Evolutionary conservation across 345 rosid genomes (phyloP), one percentile per base, ranked within the genome.

Genomic region (Bruguiera gymnorhiza): DNA sequence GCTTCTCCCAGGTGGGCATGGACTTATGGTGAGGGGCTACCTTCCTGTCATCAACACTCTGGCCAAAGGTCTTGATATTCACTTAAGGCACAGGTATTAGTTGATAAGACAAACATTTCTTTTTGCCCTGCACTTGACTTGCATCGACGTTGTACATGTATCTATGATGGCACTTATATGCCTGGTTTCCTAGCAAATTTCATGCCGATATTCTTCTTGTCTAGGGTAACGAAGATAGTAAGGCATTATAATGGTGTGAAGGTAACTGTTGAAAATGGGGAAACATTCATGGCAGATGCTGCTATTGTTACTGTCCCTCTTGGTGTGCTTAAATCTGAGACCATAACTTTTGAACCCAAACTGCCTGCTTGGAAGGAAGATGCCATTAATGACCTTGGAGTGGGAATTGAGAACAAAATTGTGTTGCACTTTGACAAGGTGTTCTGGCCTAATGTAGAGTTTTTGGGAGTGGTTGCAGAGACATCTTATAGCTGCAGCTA

Each of bases 401-500:
- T 95, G 75, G 99, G 99, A 34, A 85, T 88, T 60, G 97, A 95
- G 82, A 95, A 95, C 75, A 92, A 95, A 83, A 87, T 95, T 62
- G 68, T 82, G 24, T 70, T 92, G 73, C 95, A 88, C 68, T 95
- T 95, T 21, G 93, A 87, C 54, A 81, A 87, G 52, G 97, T 95
- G 66, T 95, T 95, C 73, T 95, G 99, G 97, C 97, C 99, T 10
- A 92, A 92, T 62, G 99, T 95, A 59, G 99, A 95, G 87, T 95
- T 92, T 80, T 80, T 95, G 62, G 97, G 99, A 54, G 93, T 95
- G 29, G 99, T 95, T 63, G 87, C 97, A 6, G 97, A 87, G 54
- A 87, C 99, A 13, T 75, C 99, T 15, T 95, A 92, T 73, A 83
- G 83, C 58, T 95, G 97, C 86, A 92, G 97, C 82, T 95, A 95